A percentile compares a stretch with the other conserved stretches of the same genome.
Evolutionary conservation across 2,329 filamentous ascomycete species (phyloP).

Genomic region (Intubia oerlemansii): DNA sequence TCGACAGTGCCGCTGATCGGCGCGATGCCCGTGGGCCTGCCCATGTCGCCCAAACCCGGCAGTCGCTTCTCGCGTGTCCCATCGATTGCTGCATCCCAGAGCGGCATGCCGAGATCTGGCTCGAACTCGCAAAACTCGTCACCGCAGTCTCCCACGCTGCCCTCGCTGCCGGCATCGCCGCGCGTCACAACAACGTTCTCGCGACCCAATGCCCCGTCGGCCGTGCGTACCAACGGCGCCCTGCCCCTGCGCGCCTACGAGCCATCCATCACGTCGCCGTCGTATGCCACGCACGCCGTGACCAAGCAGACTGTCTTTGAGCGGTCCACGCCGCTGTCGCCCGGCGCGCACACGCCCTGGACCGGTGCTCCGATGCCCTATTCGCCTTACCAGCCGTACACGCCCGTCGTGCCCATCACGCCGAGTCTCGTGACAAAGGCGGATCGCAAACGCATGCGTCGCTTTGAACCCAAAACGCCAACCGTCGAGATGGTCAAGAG

Average conservation of each 20-base stretch:
- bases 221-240: slow-evolving; percentile 32
- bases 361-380: slow-evolving; percentile 45
- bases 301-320: slow-evolving; percentile 46
- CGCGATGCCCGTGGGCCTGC: slow-evolving; percentile 33
- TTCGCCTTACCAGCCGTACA: slow-evolving; percentile 60
- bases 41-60: slow-evolving; percentile 26
- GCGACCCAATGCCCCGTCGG: slow-evolving; percentile 26
- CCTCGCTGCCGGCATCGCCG: slow-evolving; percentile 12
- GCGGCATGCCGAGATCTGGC: too few relatives aligned
- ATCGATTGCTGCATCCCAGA: too few relatives aligned
- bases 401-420: slow-evolving; percentile 53
- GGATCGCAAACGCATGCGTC: slow-evolving; percentile 48
- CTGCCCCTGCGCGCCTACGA: slow-evolving; percentile 42
- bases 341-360: slow-evolving; percentile 36
- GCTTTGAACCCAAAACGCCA: slow-evolving; percentile 40
- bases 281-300: slow-evolving; percentile 14
- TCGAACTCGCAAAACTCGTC: too few relatives aligned
- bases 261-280: slow-evolving; percentile 29
- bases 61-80: slow-evolving; percentile 17
- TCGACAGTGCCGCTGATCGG: slow-evolving; percentile 27
- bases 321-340: slow-evolving; percentile 29
- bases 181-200: slow-evolving; percentile 15
- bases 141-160: too few relatives aligned
- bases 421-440: slow-evolving; percentile 51
- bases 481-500: slow-evolving; percentile 39